Conservation (phyloP, 176 grass and related monocot species). For the Puccinellia tenuiflora region DNA sequence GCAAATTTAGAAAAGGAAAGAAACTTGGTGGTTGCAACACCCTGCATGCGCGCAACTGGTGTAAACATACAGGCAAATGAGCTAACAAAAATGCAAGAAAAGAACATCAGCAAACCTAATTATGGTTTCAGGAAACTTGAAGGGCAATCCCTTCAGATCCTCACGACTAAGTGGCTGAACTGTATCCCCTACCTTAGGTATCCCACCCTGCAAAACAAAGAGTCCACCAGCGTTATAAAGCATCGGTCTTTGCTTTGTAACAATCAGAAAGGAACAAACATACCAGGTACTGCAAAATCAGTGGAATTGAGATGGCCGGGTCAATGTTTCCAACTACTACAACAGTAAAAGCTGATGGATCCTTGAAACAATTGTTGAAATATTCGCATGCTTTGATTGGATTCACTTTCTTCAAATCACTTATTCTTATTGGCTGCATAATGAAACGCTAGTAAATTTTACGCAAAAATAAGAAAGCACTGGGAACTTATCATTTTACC, state of each 20-base stretch:
- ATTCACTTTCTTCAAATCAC: slow-evolving; percentile 93
- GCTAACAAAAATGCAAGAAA: slow-evolving; percentile 10
- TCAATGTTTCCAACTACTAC: slow-evolving; percentile 93
- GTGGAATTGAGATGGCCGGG: slow-evolving; percentile 64
- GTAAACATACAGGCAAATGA: slow-evolving; percentile 23
- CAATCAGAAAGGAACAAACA: slow-evolving; percentile 16
- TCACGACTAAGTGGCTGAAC: slow-evolving; percentile 79
- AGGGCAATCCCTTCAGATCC: slow-evolving; percentile 92
- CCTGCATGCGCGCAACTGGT: slow-evolving; percentile 1
- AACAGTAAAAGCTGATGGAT: slow-evolving; percentile 87
- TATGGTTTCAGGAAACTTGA: slow-evolving; percentile 88
- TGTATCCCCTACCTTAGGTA: slow-evolving; percentile 67
- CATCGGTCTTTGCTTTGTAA: not conserved
- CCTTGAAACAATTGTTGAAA: slow-evolving; percentile 90
- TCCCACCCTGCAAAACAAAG: slow-evolving; percentile 66
- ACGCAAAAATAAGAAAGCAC: slow-evolving; percentile 16
- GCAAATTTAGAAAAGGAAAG: slow-evolving; percentile 8
- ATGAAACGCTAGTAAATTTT: slow-evolving; percentile 22
- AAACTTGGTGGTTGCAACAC: slow-evolving; percentile 14
- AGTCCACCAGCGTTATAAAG: slow-evolving; percentile 28
- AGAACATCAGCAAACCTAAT: slow-evolving; percentile 61
- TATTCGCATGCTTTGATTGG: slow-evolving; percentile 89
- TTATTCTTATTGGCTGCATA: slow-evolving; percentile 92
- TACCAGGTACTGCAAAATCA: slow-evolving; percentile 95
- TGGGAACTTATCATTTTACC: not conserved